Conservation (phyloP, 1,284 basidiomycete genomes). For the Laetiporus sulphureus region DNA sequence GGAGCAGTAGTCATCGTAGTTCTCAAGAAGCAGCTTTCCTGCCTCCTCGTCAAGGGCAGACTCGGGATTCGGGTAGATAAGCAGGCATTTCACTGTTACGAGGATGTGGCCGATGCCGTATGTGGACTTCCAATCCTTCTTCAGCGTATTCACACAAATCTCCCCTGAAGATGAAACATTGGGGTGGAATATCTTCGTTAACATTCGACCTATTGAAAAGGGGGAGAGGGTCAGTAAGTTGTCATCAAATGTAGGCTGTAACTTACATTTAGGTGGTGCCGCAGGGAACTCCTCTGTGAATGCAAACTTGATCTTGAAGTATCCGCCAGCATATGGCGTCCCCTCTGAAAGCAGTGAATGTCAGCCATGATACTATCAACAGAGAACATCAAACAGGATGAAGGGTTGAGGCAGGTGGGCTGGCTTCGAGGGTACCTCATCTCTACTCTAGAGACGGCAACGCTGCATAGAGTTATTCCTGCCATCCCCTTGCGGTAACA, state of each 20-base stretch:
- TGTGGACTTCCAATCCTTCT: constrained; percentile 94
- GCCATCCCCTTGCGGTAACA: no score
- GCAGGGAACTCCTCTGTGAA: constrained; percentile 90
- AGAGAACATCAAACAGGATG: no score
- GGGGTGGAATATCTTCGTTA: constrained; percentile 94
- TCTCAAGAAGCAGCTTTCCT: constrained; percentile 84
- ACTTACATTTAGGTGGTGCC: constrained; percentile 85
- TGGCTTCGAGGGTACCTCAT: no score
- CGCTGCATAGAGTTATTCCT: no score
- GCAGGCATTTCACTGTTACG: constrained; percentile 87
- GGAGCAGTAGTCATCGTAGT: constrained; percentile 81
- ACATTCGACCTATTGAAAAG: constrained; percentile 66
- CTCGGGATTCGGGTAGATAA: constrained; percentile 96
- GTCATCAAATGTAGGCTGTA: background rate
- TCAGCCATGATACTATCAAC: no score
- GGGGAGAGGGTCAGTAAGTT: constrained; percentile 1
- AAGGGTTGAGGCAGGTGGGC: no score
- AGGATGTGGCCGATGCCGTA: constrained; percentile 90
- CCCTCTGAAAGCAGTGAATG: constrained; percentile 55
- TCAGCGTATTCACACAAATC: constrained; percentile 95
- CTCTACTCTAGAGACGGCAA: no score
- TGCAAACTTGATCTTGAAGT: constrained; percentile 82
- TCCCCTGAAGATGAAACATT: constrained; percentile 88
- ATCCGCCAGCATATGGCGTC: constrained; percentile 89
- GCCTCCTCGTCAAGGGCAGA: constrained; percentile 94